phyloP scores from a whole-genome alignment of 331 rosid genomes.

The Pyracantha coccinea region DNA sequence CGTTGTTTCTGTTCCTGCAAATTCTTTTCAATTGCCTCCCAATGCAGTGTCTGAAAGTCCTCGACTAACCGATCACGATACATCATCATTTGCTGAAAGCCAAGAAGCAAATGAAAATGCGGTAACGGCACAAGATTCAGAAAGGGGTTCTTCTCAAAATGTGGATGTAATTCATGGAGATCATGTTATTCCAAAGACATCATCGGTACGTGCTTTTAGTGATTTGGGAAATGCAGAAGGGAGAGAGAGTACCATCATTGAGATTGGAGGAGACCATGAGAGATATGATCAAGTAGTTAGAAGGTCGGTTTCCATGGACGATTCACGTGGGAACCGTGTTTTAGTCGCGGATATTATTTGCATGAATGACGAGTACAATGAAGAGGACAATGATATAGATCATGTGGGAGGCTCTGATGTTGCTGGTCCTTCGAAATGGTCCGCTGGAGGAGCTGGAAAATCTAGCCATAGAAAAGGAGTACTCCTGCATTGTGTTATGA shows the following conservation, averaged over 20 bases:
- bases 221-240: slow-evolving; percentile 53
- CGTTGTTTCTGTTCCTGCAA: slow-evolving; percentile 25
- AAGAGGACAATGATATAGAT: slow-evolving; percentile 33
- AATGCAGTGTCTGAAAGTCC: slow-evolving; percentile 13
- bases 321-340: slow-evolving; percentile 29
- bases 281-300: slow-evolving; percentile 34
- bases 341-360: slow-evolving; percentile 41
- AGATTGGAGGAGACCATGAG: slow-evolving; percentile 56
- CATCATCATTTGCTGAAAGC: slow-evolving; percentile 11
- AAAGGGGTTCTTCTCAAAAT: slow-evolving; percentile 15
- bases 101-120: slow-evolving; percentile 21
- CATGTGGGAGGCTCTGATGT: slow-evolving; percentile 29
- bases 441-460: slow-evolving; percentile 26
- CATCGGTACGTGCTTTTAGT: slow-evolving; percentile 41
- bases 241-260: slow-evolving; percentile 43
- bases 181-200: slow-evolving; percentile 22
- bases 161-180: slow-evolving; percentile 18
- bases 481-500: slow-evolving; percentile 38
- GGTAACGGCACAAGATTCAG: slow-evolving; percentile 14
- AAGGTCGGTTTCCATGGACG: slow-evolving; percentile 84
- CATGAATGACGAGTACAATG: slow-evolving; percentile 16
- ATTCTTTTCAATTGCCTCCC: not conserved
- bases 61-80: slow-evolving; percentile 11
- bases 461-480: slow-evolving; percentile 27
- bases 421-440: slow-evolving; percentile 50